Evolutionary conservation across 2,329 filamentous ascomycete species (phyloP).

Genomic region (Fusarium chaquense): DNA sequence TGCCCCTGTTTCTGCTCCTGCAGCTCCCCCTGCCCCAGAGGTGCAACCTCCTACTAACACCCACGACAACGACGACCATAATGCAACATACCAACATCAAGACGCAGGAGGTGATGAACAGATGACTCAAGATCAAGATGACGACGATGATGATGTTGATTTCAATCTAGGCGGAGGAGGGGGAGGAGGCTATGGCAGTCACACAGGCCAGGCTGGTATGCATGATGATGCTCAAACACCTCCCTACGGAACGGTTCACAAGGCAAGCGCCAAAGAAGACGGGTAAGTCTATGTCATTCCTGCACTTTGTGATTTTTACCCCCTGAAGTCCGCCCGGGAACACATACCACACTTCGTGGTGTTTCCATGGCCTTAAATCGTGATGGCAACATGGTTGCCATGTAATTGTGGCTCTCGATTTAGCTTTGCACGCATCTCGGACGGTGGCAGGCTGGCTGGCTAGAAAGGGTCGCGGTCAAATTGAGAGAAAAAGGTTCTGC

Average conservation of each 20-base stretch:
- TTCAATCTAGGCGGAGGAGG: conserved; percentile 66
- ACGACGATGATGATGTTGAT: conserved; percentile 69
- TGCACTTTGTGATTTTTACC: conserved; percentile 43
- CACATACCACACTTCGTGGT: conserved; percentile 24
- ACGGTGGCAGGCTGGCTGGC: conserved; percentile 49
- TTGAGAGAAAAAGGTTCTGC: conserved; percentile 44
- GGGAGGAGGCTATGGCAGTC: conserved; percentile 41
- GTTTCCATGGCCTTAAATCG: conserved; percentile 32
- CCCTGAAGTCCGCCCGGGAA: conserved; percentile 19
- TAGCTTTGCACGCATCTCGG: conserved; percentile 40
- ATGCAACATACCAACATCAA: conserved; percentile 37
- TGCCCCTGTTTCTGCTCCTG: conserved; percentile 46
- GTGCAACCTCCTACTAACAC: conserved; percentile 45
- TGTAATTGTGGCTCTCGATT: conserved; percentile 39
- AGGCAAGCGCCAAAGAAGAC: conserved; percentile 72
- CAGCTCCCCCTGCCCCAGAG: conserved; percentile 43
- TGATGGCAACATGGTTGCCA: conserved; percentile 38
- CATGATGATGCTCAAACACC: conserved; percentile 51
- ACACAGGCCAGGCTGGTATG: conserved; percentile 43
- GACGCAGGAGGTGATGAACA: conserved; percentile 54
- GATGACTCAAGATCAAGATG: conserved; percentile 60
- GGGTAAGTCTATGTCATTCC: conserved; percentile 54
- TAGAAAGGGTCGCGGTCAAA: conserved; percentile 47
- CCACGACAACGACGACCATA: conserved; percentile 44
- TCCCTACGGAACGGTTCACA: conserved; percentile 57